Evolutionary conservation across 805 yeast species (phyloP), one percentile per base, ranked within the genome.

Genomic region (Cyberlindnera suaveolens): DNA sequence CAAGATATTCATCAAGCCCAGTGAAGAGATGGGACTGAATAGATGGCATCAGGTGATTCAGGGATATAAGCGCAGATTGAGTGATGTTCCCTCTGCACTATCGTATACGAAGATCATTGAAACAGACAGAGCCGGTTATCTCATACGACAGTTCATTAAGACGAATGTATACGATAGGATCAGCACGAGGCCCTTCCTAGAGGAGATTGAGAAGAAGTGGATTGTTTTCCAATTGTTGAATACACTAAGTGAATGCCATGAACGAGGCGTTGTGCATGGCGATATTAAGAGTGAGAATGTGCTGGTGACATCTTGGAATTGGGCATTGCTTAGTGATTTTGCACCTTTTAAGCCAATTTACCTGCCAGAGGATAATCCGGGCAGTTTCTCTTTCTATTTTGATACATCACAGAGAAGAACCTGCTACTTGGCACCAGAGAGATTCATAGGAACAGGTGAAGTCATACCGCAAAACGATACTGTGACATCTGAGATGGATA

Each of bases 351-450:
- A 93, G 62, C 99, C 99, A 0, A 78, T 78, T 0, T 79, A 73
- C 52, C 64, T 93, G 29, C 97, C 98, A 0, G 96, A 86, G 50
- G 93, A 89, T 52, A 91, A 93, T 56, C 97, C 98, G 0, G 85
- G 90, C 11, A 91, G 85, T 48, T 93, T 85, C 54, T 80, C 93
- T 1, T 93, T 91, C 57, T 93, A 82, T 62, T 93, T 90, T 59
- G 98, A 93, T 64, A 86, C 91, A 3, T 85, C 95, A 2, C 86
- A 79, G 58, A 71, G 97, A 50, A 72, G 96, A 54, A 75, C 79
- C 3, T 93, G 99, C 62, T 91, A 91, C 61, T 62, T 93, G 35
- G 98, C 99, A 0, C 99, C 99, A 0, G 99, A 93, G 60, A 68
- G 99, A 50, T 91, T 93, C 55, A 47, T 38, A 48, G 53, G 57